phyloP scores from a whole-genome alignment of 2,329 filamentous ascomycete species.

The Neospermospora avenae region DNA sequence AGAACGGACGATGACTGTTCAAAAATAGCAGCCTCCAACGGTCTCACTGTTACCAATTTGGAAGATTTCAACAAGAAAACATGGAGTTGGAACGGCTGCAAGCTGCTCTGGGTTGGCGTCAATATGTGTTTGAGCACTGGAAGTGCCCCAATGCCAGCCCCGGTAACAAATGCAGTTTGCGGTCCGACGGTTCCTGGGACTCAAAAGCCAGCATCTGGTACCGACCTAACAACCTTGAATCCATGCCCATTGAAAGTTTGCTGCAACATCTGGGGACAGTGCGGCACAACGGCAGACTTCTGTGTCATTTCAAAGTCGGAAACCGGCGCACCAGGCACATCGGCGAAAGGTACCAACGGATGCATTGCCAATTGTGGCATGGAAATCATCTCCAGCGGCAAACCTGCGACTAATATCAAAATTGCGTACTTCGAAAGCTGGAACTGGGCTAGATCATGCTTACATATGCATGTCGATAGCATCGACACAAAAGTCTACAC shows the following conservation, averaged over 20 bases:
- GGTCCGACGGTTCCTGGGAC: constrained; percentile 45
- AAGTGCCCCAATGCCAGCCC: constrained; percentile 40
- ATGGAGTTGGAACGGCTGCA: constrained; percentile 44
- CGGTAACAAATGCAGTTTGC: constrained; percentile 40
- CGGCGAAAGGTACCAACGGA: constrained; percentile 33
- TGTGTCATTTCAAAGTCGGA: constrained; percentile 31
- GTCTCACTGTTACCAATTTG: too few species aligned
- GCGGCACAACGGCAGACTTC: constrained; percentile 38
- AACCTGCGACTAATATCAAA: constrained; percentile 20
- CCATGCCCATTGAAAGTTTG: constrained; percentile 44
- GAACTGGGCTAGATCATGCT: constrained; percentile 32
- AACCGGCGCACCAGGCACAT: constrained; percentile 37
- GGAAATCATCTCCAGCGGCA: constrained; percentile 33
- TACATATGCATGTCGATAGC: constrained; percentile 27
- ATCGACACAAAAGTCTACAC: constrained; percentile 29
- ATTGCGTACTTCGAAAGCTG: constrained; percentile 38
- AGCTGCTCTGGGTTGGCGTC: constrained; percentile 30
- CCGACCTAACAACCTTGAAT: constrained; percentile 40
- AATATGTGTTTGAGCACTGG: constrained; percentile 43
- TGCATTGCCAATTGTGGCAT: constrained; percentile 43
- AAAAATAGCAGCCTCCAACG: too few species aligned
- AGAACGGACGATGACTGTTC: constrained; percentile 31
- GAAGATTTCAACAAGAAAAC: constrained; percentile 37
- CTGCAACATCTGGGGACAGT: constrained; percentile 42
- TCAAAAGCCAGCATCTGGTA: constrained; percentile 30